Base-by-base conservation (phyloP, 2,329 filamentous ascomycete species). In the Trichoderma sp. region DNA sequence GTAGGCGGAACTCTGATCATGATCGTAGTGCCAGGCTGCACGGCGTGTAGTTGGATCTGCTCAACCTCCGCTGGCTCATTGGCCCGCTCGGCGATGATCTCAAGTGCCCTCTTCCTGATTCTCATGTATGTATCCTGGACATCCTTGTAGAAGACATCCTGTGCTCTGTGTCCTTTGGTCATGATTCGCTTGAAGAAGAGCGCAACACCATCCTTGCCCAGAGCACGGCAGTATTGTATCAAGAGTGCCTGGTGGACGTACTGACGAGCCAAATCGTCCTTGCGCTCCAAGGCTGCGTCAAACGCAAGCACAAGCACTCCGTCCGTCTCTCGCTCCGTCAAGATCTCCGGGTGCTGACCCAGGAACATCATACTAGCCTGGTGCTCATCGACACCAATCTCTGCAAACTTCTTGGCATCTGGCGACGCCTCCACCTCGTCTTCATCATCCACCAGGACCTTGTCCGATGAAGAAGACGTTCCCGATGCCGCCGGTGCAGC, bases 171-270 rank as follows among this genome's bases (percentile, higher is more conserved):
- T 35, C 90, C 92, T 73, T 88, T 89, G 4, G 92, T 97, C 25
- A 92, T 95, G 78, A 99, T 94, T 68, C 94, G 91, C 81, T 95
- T 97, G 86, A 99, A 99, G 84, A 99, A 99, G 34, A 98, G 81
- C 6, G 88, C 87, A 9, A 97, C 93, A 25, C 94, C 94, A 74
- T 98, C 93, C 71, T 88, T 89, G 70, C 94, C 94, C 7, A 99
- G 85, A 50, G 93, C 90, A 10, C 94, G 89, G 81, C 95, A 99
- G 82, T 99, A 99, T 78, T 99, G 95, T 48, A 99, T 82, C 13
- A 99, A 84, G 17, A 98, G 84, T 3, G 91, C 94, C 78, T 98
- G 94, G 80, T 99, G 95, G 25, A 99, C 93, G 79, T 90, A 97
- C 77, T 94, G 92, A 57, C 90, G 87, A 4, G 92, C 89, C 72